A percentile compares a stretch with the other conserved stretches of the same genome.
Conservation (phyloP, 495 filamentous ascomycete genomes). For the Podospora conica region DNA sequence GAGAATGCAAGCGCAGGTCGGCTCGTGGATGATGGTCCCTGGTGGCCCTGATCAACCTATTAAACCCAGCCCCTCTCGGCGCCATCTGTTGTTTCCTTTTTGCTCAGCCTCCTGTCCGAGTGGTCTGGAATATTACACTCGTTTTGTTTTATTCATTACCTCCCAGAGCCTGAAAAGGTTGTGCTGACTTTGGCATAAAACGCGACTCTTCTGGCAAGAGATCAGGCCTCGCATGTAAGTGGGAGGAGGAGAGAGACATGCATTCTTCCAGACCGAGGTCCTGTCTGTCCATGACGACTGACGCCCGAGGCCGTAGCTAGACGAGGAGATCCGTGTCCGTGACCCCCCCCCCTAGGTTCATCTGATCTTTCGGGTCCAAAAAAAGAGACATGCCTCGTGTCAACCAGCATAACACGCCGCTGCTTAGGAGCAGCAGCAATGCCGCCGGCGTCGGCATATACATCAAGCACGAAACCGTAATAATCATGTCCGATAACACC, state of each 20-base stretch:
- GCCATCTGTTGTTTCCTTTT: not conserved
- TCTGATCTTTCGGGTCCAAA: not conserved
- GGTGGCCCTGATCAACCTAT: not conserved
- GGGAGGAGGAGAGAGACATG: not conserved
- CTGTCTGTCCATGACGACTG: not conserved
- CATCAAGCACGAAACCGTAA: constrained; percentile 8
- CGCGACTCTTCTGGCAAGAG: not conserved
- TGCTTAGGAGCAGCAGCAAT: not conserved
- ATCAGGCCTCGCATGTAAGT: not conserved
- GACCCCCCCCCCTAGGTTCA: not conserved
- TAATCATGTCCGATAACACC: constrained; percentile 1
- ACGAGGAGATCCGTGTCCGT: not conserved
- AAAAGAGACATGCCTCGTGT: not conserved
- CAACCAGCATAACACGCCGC: not conserved
- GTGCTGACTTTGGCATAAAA: not conserved
- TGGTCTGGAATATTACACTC: not conserved
- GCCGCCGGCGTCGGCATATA: not conserved
- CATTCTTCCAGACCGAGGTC: not conserved
- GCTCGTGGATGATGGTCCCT: not conserved
- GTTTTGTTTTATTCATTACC: not conserved
- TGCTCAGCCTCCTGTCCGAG: not conserved
- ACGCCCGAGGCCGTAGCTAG: not conserved
- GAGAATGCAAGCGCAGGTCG: not conserved
- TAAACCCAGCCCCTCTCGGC: not conserved
- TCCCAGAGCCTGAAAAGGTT: not conserved